Percentiles rank a stretch among this genome's conserved stretches.
Conservation (phyloP, 805 yeast genomes). For the Candida hungchunana region DNA sequence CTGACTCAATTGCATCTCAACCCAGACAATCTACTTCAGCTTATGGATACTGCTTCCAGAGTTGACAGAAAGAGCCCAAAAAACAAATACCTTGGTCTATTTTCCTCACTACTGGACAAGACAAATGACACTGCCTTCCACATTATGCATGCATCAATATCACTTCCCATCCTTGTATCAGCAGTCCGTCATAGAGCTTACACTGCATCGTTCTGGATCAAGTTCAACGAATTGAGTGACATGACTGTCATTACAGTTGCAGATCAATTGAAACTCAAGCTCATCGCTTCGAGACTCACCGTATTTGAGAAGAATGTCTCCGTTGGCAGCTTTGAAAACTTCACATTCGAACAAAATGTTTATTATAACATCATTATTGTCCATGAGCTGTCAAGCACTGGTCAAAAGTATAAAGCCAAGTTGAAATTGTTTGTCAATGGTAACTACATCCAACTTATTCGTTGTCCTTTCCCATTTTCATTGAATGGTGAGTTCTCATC, state of each 20-base stretch:
- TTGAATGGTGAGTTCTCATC: conserved; percentile 5
- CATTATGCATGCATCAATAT: conserved; percentile 27
- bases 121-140: conserved; percentile 22
- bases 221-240: conserved; percentile 26
- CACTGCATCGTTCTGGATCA: conserved; percentile 29
- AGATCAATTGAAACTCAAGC: conserved; percentile 18
- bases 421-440: conserved; percentile 18
- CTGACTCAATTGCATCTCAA: conserved; percentile 2
- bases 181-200: conserved; percentile 4
- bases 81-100: conserved; percentile 3
- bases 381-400: conserved; percentile 15
- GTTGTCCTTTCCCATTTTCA: conserved; percentile 20
- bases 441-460: conserved; percentile 17
- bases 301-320: conserved; percentile 17
- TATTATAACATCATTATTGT: conserved; percentile 21
- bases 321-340: conserved; percentile 16
- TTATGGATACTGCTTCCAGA: conserved; percentile 4
- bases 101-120: conserved; percentile 15
- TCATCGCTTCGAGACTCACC: conserved; percentile 32
- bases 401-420: conserved; percentile 15
- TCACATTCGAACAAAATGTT: conserved; percentile 12
- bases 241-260: conserved; percentile 27
- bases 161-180: conserved; percentile 8
- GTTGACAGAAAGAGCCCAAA: background rate
- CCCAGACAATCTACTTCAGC: conserved; percentile 9